phyloP scores from a whole-genome alignment of 2,329 filamentous ascomycete species.

The Pseudogymnoascus sp. region DNA sequence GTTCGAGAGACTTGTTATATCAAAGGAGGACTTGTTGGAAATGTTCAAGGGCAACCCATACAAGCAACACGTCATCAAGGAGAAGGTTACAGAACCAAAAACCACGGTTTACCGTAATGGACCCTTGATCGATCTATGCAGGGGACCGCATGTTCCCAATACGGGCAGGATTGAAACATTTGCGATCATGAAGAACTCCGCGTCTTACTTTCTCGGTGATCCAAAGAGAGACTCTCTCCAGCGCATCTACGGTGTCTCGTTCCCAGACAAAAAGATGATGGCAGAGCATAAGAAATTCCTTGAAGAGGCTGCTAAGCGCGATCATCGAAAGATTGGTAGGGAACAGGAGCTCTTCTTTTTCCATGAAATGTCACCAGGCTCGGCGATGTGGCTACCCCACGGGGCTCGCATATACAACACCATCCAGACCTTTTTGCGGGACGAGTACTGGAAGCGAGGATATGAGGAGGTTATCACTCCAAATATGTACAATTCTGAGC shows the following conservation, averaged over 20 bases:
- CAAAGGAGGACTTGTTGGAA: constrained; percentile 84
- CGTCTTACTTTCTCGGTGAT: constrained; percentile 88
- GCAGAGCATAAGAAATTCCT: constrained; percentile 90
- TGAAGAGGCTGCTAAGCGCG: constrained; percentile 95
- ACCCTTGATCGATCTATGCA: constrained; percentile 88
- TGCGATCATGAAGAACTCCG: constrained; percentile 72
- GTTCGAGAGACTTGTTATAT: constrained; percentile 81
- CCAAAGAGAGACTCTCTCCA: constrained; percentile 91
- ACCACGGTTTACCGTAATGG: constrained; percentile 88
- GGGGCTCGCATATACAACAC: constrained; percentile 92
- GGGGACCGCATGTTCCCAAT: constrained; percentile 88
- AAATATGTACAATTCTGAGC: constrained; percentile 87
- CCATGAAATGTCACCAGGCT: constrained; percentile 86
- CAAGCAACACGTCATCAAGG: constrained; percentile 95
- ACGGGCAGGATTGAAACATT: constrained; percentile 93
- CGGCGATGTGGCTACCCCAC: constrained; percentile 84
- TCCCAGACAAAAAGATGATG: constrained; percentile 92
- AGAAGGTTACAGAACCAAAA: constrained; percentile 81
- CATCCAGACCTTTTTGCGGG: constrained; percentile 69
- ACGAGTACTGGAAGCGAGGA: constrained; percentile 85
- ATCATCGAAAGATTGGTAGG: constrained; percentile 86
- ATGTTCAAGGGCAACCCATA: constrained; percentile 99
- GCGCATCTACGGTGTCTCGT: constrained; percentile 92
- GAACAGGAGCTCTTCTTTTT: constrained; percentile 99
- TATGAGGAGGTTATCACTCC: constrained; percentile 94